Evolutionary conservation across 2,329 filamentous ascomycete species (phyloP).

Genomic region (Hypomyces rosellus): DNA sequence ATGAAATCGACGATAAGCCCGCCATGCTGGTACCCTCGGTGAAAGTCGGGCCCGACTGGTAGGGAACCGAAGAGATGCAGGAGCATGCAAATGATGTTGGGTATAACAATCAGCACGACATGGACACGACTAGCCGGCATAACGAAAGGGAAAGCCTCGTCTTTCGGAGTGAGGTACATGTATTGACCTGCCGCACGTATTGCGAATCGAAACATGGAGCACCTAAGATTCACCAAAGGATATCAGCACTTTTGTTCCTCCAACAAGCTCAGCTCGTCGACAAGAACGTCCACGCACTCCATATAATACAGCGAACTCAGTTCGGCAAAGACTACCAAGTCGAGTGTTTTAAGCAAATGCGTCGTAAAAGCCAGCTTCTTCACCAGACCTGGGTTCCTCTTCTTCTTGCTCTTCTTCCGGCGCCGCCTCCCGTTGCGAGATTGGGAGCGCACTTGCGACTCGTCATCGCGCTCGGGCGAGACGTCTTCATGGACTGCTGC

Average conservation of each 20-base stretch:
- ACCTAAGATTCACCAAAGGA: conserved; percentile 35
- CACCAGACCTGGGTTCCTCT: conserved; percentile 36
- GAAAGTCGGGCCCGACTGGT: conserved; percentile 52
- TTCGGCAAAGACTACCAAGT: conserved; percentile 58
- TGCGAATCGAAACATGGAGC: conserved; percentile 57
- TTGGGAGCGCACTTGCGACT: conserved; percentile 14
- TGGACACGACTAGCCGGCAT: conserved; percentile 52
- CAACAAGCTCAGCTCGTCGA: not conserved
- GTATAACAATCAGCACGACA: conserved; percentile 50
- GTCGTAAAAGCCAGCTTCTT: conserved; percentile 57
- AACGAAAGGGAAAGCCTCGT: conserved; percentile 48
- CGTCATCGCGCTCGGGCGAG: conserved; percentile 13
- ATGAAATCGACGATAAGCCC: conserved; percentile 63
- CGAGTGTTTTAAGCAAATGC: conserved; percentile 54
- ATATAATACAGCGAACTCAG: conserved; percentile 63
- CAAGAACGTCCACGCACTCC: conserved; percentile 41
- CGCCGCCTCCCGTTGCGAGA: conserved; percentile 24
- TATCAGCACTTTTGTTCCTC: not conserved
- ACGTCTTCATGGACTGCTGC: conserved; percentile 8
- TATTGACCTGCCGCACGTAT: conserved; percentile 54
- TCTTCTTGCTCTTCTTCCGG: conserved; percentile 32
- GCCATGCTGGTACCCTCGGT: conserved; percentile 60
- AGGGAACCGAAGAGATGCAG: conserved; percentile 51
- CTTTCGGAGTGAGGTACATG: conserved; percentile 58
- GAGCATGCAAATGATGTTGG: conserved; percentile 55